Percentiles rank a stretch among this genome's conserved stretches.
Evolutionary conservation across 2,329 filamentous ascomycete genomes (phyloP).

Genomic region (Coniella vitis): DNA sequence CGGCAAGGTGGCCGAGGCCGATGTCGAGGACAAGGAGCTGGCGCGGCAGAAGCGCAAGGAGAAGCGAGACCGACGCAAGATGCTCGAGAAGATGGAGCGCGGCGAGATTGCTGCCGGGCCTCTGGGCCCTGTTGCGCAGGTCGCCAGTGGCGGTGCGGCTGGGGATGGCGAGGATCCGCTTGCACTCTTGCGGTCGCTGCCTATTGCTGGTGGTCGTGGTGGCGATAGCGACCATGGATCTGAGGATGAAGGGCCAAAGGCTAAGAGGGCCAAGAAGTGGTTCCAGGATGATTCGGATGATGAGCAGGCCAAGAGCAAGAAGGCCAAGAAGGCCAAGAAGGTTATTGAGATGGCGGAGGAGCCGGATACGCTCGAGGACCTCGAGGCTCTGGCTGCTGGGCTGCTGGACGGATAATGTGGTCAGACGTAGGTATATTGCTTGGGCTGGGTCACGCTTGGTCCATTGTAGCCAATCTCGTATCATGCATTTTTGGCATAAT

Average conservation of each 20-base stretch:
- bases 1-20: constrained; percentile 63
- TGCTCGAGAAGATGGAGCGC: constrained; percentile 50
- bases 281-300: constrained; percentile 61
- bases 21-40: constrained; percentile 74
- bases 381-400: constrained; percentile 69
- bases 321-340: constrained; percentile 41
- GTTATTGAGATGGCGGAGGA: constrained; percentile 58
- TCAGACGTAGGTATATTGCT: too few relatives aligned
- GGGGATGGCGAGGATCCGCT: constrained; percentile 46
- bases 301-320: constrained; percentile 36
- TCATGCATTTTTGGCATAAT: too few relatives aligned
- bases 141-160: constrained; percentile 24
- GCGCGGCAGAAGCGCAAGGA: constrained; percentile 72
- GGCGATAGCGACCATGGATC: constrained; percentile 16
- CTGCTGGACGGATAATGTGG: constrained; percentile 47
- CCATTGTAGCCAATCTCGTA: too few relatives aligned
- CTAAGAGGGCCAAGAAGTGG: constrained; percentile 65
- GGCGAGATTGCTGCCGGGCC: constrained; percentile 28
- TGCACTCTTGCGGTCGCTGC: constrained; percentile 51
- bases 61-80: constrained; percentile 69
- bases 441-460: neutral
- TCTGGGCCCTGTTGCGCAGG: constrained; percentile 21
- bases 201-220: constrained; percentile 26
- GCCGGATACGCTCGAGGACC: constrained; percentile 72
- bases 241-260: constrained; percentile 39